Evolutionary conservation across 495 filamentous ascomycete species (phyloP), one percentile per base, ranked within the genome.

Genomic region (Talaromyces nanjingensis): DNA sequence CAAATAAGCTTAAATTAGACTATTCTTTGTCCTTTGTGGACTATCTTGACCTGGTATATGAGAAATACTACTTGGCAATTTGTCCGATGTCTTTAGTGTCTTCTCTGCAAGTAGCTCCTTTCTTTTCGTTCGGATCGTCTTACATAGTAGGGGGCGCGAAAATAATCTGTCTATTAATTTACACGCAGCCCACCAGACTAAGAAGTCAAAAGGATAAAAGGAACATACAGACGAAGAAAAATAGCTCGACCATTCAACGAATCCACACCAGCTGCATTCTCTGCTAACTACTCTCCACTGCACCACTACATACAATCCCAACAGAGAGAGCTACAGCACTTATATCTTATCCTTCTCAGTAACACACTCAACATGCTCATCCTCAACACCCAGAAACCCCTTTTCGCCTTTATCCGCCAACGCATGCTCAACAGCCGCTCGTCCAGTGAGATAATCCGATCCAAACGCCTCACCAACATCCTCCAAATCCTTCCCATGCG

Each of bases 401-500:
- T 42, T 42, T 3, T 42, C 37, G 2, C 37, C 14, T n/a, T 42
- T 42, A 9, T 42, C 37, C 2, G 37, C 37, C 37, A 42, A 42
- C 9, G 37, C 37, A 42, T 42, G 14, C 9, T 42, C 37, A 42
- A 42, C 37, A 42, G 37, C 37, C 4, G 37, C 37, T 42, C 37
- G 37, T 42, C 37, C 37, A 9, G 37, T 42, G 14, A 42, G 37
- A 9, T 42, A 42, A 16, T 42, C 37, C 8, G 37, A 42, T 6
- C 37, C 71, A 37, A 73, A 73, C 4, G 68, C 54, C 52, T 64
- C 47, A 2, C 66, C 65, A 2, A 75, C 67, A 55, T 75, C 74
- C 65, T 77, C 74, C 62, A 77, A 45, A 25, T 64, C 68, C 9
- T 52, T 67, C 25, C 68, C 66, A 61, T 72, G 70, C 11, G 74